Evolutionary conservation across 116 monocot genomes (phyloP).

Genomic region (Cymodocea nodosa): DNA sequence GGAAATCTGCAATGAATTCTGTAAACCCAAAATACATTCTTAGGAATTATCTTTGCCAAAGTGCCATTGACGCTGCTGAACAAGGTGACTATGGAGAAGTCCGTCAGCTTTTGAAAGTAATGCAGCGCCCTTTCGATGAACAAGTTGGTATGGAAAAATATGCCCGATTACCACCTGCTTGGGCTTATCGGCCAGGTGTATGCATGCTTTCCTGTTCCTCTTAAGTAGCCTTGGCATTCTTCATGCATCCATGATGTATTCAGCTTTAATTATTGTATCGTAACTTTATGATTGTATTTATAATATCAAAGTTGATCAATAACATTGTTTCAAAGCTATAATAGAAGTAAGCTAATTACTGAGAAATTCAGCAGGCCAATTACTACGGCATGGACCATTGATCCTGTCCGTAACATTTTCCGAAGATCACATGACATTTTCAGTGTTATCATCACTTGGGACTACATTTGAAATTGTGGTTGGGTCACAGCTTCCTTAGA

Average conservation of each 20-base stretch:
- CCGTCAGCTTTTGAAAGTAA: conserved; percentile 64
- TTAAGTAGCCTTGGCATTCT: conserved; percentile 17
- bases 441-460: no score
- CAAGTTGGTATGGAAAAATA: conserved; percentile 97
- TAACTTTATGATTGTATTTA: background rate
- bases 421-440: no score
- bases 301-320: background rate
- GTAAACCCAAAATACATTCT: conserved; percentile 93
- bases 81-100: conserved; percentile 84
- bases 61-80: conserved; percentile 89
- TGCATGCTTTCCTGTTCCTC: conserved; percentile 98
- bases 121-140: conserved; percentile 81
- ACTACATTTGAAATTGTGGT: no score
- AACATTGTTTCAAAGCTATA: no score
- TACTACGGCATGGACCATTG: no score
- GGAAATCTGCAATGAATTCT: conserved; percentile 78
- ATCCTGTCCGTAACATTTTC: no score
- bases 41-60: conserved; percentile 89
- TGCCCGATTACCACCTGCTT: conserved; percentile 84
- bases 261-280: background rate
- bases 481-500: no score
- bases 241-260: background rate
- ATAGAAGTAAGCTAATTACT: no score
- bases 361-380: no score
- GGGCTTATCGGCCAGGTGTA: conserved; percentile 98